Percentiles rank a stretch among this genome's conserved stretches.
Evolutionary conservation across 495 filamentous ascomycete genomes (phyloP).

Genomic region (Sporormia fimetaria): DNA sequence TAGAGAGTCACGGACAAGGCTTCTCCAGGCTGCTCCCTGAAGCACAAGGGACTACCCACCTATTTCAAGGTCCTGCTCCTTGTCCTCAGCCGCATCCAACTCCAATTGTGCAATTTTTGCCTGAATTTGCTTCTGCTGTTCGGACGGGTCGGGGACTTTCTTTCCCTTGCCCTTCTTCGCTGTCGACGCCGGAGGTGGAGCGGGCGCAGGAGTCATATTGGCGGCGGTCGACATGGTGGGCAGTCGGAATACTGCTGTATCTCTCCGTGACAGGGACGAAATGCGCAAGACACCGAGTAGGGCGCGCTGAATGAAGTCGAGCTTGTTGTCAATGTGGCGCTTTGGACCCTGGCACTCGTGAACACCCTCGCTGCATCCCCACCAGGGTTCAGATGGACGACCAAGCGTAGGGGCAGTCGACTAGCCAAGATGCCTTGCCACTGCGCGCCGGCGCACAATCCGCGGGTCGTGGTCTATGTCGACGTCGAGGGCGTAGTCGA

Average conservation of each 20-base stretch:
- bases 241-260: slow-evolving; percentile 22
- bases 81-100: slow-evolving; percentile 80
- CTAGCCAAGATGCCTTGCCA: too few relatives aligned
- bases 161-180: slow-evolving; percentile 43
- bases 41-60: slow-evolving; percentile 55
- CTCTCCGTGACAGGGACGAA: slow-evolving; percentile 19
- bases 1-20: too few relatives aligned
- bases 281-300: slow-evolving; percentile 12
- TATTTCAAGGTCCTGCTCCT: slow-evolving; percentile 92
- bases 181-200: slow-evolving; percentile 32
- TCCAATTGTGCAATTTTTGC: slow-evolving; percentile 94
- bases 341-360: too few relatives aligned
- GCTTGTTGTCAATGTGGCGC: too few relatives aligned
- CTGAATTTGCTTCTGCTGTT: slow-evolving; percentile 79
- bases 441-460: too few relatives aligned
- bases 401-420: too few relatives aligned
- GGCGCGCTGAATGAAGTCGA: too few relatives aligned
- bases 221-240: slow-evolving; percentile 23
- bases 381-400: too few relatives aligned
- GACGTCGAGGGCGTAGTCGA: too few relatives aligned
- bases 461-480: too few relatives aligned
- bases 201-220: slow-evolving; percentile 27
- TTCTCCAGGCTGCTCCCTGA: too few relatives aligned
- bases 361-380: too few relatives aligned
- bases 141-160: slow-evolving; percentile 55